phyloP scores from a whole-genome alignment of 1,284 basidiomycete genomes.

The Pseudozyma sp. region DNA sequence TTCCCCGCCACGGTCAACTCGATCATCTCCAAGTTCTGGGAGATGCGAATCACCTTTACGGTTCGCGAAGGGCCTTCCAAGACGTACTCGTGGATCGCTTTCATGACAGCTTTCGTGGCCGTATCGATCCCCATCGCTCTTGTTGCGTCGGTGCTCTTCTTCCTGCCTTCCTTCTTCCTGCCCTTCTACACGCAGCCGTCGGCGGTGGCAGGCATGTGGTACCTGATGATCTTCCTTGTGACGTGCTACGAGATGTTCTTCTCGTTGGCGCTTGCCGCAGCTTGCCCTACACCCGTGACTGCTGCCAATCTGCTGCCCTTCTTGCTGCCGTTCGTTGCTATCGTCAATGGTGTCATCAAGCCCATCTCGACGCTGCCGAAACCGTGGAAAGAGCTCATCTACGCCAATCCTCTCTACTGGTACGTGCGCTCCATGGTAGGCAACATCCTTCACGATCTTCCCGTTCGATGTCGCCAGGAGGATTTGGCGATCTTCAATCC shows the following conservation, averaged over 20 bases:
- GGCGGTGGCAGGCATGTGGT: slow-evolving; percentile 59
- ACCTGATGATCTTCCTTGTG: slow-evolving; percentile 56
- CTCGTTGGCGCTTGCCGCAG: slow-evolving; percentile 59
- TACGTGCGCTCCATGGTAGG: slow-evolving; percentile 60
- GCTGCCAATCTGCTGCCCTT: slow-evolving; percentile 65
- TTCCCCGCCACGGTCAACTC: slow-evolving; percentile 57
- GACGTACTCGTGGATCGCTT: slow-evolving; percentile 55
- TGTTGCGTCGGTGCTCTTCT: slow-evolving; percentile 63
- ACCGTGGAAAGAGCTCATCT: slow-evolving; percentile 59
- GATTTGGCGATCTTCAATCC: slow-evolving; percentile 59
- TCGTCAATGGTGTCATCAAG: slow-evolving; percentile 68
- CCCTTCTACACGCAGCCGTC: slow-evolving; percentile 52
- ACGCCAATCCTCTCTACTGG: slow-evolving; percentile 59
- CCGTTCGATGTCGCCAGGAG: slow-evolving; percentile 50
- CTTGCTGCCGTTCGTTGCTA: slow-evolving; percentile 66
- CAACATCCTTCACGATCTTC: slow-evolving; percentile 53
- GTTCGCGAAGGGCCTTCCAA: slow-evolving; percentile 54
- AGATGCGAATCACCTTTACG: slow-evolving; percentile 54
- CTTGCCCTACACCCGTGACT: slow-evolving; percentile 61
- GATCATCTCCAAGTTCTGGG: slow-evolving; percentile 59
- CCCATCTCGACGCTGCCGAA: slow-evolving; percentile 53
- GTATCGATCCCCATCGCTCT: slow-evolving; percentile 58
- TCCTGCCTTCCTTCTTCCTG: slow-evolving; percentile 63
- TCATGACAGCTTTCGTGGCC: slow-evolving; percentile 52
- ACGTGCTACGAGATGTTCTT: slow-evolving; percentile 61